Evolutionary conservation across 2,329 filamentous ascomycete species (phyloP).

Genomic region (Paraphoma sp.): DNA sequence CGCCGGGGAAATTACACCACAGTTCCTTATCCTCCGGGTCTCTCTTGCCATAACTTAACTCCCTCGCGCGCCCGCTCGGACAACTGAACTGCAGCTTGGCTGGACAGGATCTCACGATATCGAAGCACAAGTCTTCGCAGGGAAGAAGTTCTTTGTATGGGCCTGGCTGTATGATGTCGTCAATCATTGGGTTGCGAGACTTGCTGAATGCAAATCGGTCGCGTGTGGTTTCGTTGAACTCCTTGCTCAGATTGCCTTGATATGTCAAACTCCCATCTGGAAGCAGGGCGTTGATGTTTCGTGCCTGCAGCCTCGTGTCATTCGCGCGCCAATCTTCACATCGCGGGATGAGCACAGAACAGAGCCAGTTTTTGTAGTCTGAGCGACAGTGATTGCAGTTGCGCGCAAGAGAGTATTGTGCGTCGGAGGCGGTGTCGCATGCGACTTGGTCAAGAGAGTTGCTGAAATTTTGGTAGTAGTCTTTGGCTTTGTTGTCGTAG

Average conservation of each 20-base stretch:
- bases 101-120: constrained; percentile 85
- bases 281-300: constrained; percentile 74
- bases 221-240: constrained; percentile 31
- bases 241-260: constrained; percentile 16
- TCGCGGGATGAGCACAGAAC: constrained; percentile 88
- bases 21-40: constrained; percentile 22
- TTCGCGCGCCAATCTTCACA: constrained; percentile 80
- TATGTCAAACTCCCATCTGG: constrained; percentile 66
- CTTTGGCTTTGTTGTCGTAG: constrained; percentile 78
- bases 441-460: constrained; percentile 83
- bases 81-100: constrained; percentile 77
- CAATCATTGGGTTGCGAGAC: constrained; percentile 77
- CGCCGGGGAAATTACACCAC: constrained; percentile 51
- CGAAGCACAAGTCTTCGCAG: constrained; percentile 86
- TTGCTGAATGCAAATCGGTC: constrained; percentile 54
- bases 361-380: constrained; percentile 95
- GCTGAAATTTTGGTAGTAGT: constrained; percentile 77
- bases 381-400: constrained; percentile 76
- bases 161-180: constrained; percentile 74
- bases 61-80: constrained; percentile 54
- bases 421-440: constrained; percentile 76
- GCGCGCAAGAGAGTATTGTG: constrained; percentile 81
- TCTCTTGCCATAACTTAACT: constrained; percentile 34
- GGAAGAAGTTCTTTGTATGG: constrained; percentile 94
- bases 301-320: constrained; percentile 62